Percentiles rank a stretch among this genome's conserved stretches.
These are phyloP conservation scores for Myrica gale DNA, from an alignment of 306 rosid genomes.

Conservation along the genomic window DNA sequence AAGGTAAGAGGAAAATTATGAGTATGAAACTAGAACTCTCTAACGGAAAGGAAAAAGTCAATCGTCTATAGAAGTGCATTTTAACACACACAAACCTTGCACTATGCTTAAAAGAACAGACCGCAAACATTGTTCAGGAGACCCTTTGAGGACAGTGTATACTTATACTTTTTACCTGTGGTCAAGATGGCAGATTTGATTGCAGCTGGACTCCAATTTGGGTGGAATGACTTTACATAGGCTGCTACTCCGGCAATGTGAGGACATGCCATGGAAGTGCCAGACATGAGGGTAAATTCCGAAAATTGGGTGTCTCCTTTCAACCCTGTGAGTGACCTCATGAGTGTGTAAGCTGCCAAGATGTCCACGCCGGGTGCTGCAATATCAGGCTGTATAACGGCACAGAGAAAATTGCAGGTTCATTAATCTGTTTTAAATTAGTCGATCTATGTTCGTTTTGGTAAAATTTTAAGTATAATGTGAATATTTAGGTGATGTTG, in stretches of 20 bases:
- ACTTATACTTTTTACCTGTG: constrained; percentile 45
- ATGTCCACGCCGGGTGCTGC: constrained; percentile 82
- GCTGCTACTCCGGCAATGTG: constrained; percentile 89
- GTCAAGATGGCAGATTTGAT: constrained; percentile 76
- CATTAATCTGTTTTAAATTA: not conserved
- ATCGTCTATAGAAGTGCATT: not conserved
- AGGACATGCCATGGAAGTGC: constrained; percentile 97
- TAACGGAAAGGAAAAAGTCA: not conserved
- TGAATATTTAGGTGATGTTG: too few relatives aligned
- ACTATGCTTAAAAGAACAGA: too few relatives aligned
- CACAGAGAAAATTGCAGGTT: not conserved
- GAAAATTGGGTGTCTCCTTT: constrained; percentile 78
- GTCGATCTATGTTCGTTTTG: too few relatives aligned
- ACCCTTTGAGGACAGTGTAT: too few relatives aligned
- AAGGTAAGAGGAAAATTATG: constrained; percentile 6
- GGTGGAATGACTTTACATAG: constrained; percentile 85
- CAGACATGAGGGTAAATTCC: constrained; percentile 73
- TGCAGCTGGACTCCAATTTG: constrained; percentile 76
- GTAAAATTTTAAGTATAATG: too few relatives aligned
- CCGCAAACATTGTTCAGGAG: too few relatives aligned
- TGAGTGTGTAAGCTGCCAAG: constrained; percentile 72
- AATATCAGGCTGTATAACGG: constrained; percentile 70
- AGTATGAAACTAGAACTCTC: not conserved
- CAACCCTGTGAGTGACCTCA: constrained; percentile 61
- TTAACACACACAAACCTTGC: not conserved